Percentiles rank a stretch among this genome's conserved stretches.
phyloP scores from a whole-genome alignment of 2,329 filamentous ascomycete genomes.

The Ceratocystis destructans region DNA sequence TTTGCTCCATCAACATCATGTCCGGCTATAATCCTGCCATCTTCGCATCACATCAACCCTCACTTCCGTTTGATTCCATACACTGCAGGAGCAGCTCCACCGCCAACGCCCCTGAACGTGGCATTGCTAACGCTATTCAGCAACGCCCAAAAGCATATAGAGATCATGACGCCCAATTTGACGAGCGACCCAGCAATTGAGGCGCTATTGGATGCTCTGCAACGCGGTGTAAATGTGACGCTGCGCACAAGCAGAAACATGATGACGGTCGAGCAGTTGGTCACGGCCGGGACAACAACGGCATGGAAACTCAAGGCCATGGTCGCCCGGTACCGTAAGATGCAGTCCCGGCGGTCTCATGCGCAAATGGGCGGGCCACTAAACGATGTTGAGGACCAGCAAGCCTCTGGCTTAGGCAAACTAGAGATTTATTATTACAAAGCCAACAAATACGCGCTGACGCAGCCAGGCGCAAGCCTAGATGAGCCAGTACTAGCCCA shows the following conservation, averaged over 20 bases:
- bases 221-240: constrained; percentile 52
- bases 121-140: constrained; percentile 48
- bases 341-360: constrained; percentile 19
- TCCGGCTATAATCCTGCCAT: constrained; percentile 54
- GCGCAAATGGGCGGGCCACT: constrained; percentile 17
- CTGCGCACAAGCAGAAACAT: constrained; percentile 54
- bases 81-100: constrained; percentile 35
- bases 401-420: constrained; percentile 37
- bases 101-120: constrained; percentile 53
- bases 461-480: constrained; percentile 21
- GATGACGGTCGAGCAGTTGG: constrained; percentile 69
- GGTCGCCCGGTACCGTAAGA: constrained; percentile 38
- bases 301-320: constrained; percentile 48
- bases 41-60: constrained; percentile 57
- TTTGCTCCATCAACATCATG: constrained; percentile 60
- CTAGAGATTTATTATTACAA: constrained; percentile 48
- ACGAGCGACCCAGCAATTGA: constrained; percentile 52
- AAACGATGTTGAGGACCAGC: constrained; percentile 21
- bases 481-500: constrained; percentile 60
- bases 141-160: constrained; percentile 45
- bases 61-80: constrained; percentile 47
- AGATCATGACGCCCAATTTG: constrained; percentile 65
- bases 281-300: constrained; percentile 65
- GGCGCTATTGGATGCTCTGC: constrained; percentile 46
- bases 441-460: constrained; percentile 25